These are phyloP conservation scores for Hyphopichia buzzinii DNA, from an alignment of 1,139 yeast species.

Conservation along the genomic window DNA sequence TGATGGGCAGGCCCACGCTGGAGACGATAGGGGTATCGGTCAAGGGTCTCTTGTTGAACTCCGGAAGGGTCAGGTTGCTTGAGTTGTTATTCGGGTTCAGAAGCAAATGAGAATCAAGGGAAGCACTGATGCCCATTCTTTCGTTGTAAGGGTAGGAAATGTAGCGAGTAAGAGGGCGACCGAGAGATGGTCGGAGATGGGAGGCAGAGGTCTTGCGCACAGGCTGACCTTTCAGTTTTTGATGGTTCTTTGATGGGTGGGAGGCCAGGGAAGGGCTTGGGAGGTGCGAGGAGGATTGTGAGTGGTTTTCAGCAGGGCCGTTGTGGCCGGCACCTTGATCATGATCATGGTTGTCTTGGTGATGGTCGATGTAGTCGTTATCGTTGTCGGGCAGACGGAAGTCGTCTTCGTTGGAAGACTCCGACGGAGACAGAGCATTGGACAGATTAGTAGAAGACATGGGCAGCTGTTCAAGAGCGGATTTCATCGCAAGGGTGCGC, in stretches of 20 bases:
- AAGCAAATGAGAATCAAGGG: constrained; percentile 28
- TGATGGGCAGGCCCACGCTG: constrained; percentile 50
- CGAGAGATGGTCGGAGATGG: neutral
- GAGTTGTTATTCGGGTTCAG: neutral
- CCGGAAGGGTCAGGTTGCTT: constrained; percentile 37
- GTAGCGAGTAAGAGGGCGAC: constrained; percentile 9
- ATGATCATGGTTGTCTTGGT: constrained; percentile 2
- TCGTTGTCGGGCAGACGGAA: neutral
- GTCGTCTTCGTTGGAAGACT: constrained; percentile 8
- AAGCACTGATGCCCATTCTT: constrained; percentile 21
- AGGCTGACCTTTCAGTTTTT: no score
- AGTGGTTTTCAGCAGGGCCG: neutral
- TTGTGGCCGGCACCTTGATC: neutral
- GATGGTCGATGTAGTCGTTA: neutral
- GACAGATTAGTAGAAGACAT: constrained; percentile 8
- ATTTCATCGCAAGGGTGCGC: constrained; percentile 6
- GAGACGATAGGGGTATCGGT: constrained; percentile 72
- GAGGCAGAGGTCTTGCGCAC: neutral
- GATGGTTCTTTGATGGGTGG: neutral
- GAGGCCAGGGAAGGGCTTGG: no score
- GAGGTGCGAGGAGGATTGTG: neutral
- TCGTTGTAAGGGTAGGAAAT: constrained; percentile 19
- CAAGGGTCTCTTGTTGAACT: constrained; percentile 64
- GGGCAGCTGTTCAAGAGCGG: constrained; percentile 6
- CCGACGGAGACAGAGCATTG: constrained; percentile 6